Evolutionary conservation across 2,329 filamentous ascomycete genomes (phyloP).

Genomic region (Microthyrium microscopicum): DNA sequence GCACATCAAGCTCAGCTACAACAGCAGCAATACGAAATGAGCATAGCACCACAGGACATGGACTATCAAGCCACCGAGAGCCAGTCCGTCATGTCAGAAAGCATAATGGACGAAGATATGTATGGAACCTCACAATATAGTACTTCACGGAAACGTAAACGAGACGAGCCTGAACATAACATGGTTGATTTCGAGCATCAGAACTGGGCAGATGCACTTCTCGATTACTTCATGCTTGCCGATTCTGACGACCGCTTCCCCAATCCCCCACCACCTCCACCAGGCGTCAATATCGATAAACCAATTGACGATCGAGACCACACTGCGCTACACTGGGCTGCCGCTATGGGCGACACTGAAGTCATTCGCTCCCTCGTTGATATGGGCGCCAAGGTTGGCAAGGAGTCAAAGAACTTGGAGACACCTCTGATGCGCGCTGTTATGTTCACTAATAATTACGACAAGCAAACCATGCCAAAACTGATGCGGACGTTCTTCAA

Average conservation of each 20-base stretch:
- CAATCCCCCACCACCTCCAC: constrained; percentile 59
- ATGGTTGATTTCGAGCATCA: constrained; percentile 68
- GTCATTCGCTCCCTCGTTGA: constrained; percentile 76
- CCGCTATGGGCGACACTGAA: constrained; percentile 89
- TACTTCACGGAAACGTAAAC: constrained; percentile 56
- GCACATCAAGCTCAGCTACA: neutral
- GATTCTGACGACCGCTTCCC: constrained; percentile 58
- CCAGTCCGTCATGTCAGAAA: constrained; percentile 55
- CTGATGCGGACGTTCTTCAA: constrained; percentile 71
- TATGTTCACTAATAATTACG: constrained; percentile 91
- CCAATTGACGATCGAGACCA: constrained; percentile 88
- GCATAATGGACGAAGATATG: constrained; percentile 72
- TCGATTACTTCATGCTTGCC: constrained; percentile 89
- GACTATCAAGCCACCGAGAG: constrained; percentile 42
- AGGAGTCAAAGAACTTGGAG: constrained; percentile 48
- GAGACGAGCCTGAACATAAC: constrained; percentile 43
- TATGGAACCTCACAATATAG: constrained; percentile 52
- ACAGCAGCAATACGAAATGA: neutral
- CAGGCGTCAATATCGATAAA: constrained; percentile 76
- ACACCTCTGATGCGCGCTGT: constrained; percentile 91
- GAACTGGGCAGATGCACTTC: constrained; percentile 77
- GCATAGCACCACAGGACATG: constrained; percentile 39
- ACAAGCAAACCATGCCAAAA: constrained; percentile 76
- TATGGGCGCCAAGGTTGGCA: constrained; percentile 58
- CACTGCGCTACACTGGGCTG: constrained; percentile 91